Conservation (phyloP, 176 grass and related monocot genomes). For the Eleusine indica region DNA sequence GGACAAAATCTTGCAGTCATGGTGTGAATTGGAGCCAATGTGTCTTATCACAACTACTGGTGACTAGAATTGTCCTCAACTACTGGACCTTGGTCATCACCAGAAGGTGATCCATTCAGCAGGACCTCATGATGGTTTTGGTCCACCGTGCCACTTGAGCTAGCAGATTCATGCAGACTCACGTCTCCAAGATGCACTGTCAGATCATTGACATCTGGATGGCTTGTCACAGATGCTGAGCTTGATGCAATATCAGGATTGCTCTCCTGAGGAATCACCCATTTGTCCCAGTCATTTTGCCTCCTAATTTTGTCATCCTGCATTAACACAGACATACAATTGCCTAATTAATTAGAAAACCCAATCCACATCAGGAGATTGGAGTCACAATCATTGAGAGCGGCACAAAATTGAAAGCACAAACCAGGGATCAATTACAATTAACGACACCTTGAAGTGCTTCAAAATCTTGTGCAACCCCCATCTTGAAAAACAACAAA, state of each 20-base stretch:
- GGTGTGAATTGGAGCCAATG: conserved; percentile 23
- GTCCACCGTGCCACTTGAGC: conserved; percentile 6
- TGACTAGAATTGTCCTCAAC: conserved; percentile 28
- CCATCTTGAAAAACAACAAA: background rate
- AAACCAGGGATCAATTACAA: background rate
- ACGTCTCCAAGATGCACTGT: conserved; percentile 40
- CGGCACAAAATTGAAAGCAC: background rate
- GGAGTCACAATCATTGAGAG: background rate
- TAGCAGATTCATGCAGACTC: conserved; percentile 32
- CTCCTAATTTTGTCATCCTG: conserved; percentile 62
- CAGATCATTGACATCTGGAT: conserved; percentile 36
- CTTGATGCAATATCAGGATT: conserved; percentile 31
- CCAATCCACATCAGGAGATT: background rate
- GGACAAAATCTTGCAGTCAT: conserved; percentile 57
- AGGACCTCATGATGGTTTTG: conserved; percentile 23
- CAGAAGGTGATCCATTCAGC: conserved; percentile 45
- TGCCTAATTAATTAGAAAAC: background rate
- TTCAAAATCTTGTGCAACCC: background rate
- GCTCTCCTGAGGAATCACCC: conserved; percentile 47
- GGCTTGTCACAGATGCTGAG: conserved; percentile 25
- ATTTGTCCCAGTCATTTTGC: conserved; percentile 58
- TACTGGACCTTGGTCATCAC: conserved; percentile 32
- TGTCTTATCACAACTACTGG: conserved; percentile 14
- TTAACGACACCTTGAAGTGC: background rate
- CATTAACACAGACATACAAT: conserved; percentile 21